Evolutionary conservation across 176 grass and related monocot genomes (phyloP).

Genomic region (Cymbopogon citratus): DNA sequence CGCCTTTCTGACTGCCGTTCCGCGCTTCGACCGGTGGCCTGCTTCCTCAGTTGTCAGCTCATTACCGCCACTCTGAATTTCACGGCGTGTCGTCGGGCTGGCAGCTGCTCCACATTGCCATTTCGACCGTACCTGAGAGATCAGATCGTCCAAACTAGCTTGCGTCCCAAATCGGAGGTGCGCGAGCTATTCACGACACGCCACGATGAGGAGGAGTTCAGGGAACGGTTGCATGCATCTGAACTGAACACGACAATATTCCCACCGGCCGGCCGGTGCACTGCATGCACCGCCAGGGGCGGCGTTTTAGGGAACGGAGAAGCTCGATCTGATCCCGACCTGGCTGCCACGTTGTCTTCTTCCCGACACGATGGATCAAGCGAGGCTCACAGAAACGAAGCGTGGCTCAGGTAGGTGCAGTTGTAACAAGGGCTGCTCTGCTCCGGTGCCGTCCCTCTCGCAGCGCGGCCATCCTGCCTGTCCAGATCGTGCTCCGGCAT

Average conservation of each 20-base stretch:
- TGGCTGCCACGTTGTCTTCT: neutral
- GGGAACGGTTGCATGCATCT: neutral
- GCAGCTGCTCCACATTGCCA: neutral
- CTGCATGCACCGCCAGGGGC: neutral
- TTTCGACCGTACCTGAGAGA: neutral
- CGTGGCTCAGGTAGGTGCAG: neutral
- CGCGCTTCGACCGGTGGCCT: neutral
- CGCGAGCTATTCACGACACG: neutral
- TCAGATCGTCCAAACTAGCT: neutral
- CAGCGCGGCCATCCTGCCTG: slow-evolving; percentile 8
- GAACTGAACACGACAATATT: neutral
- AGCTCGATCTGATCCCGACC: neutral
- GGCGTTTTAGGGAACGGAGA: neutral
- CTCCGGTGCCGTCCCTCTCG: neutral
- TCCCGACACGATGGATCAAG: neutral
- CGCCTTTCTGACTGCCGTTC: neutral
- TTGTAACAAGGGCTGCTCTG: neutral
- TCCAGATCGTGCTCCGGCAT: slow-evolving; percentile 8
- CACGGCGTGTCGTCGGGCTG: neutral
- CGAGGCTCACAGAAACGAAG: neutral
- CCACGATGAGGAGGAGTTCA: neutral
- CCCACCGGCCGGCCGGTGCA: neutral
- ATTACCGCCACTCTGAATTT: neutral
- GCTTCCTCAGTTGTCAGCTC: neutral
- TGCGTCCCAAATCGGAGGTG: neutral